Evolutionary conservation across 371 early-diverging fungal genomes (phyloP).

Genomic region (Fennellomyces sp.): DNA sequence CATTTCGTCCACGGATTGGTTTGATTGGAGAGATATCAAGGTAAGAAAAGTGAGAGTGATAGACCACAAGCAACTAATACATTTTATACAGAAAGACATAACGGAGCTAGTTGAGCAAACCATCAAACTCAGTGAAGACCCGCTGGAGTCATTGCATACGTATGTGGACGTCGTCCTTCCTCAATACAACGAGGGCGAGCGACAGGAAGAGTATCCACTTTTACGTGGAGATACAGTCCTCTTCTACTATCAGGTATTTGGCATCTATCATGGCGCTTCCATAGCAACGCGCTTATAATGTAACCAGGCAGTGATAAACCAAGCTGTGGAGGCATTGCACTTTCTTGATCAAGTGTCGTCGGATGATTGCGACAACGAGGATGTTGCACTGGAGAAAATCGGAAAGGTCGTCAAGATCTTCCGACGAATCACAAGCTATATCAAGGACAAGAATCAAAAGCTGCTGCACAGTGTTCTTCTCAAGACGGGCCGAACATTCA

Average conservation of each 20-base stretch:
- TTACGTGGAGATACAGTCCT: constrained; percentile 48
- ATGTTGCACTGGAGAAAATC: constrained; percentile 37
- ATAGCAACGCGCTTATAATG: not conserved
- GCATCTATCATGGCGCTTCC: no score
- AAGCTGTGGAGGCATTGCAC: constrained; percentile 46
- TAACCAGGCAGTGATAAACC: constrained; percentile 56
- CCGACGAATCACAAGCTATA: constrained; percentile 52
- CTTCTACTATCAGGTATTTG: constrained; percentile 51
- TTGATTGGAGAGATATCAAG: constrained; percentile 43
- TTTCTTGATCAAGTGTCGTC: constrained; percentile 39
- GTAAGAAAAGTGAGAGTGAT: constrained; percentile 16
- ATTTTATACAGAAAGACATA: constrained; percentile 32
- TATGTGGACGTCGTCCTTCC: constrained; percentile 51
- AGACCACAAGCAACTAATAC: not conserved
- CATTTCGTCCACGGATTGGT: constrained; percentile 36
- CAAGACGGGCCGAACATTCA: constrained; percentile 58
- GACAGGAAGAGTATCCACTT: constrained; percentile 47
- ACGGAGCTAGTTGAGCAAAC: constrained; percentile 42
- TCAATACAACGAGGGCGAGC: constrained; percentile 39
- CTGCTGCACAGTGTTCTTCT: constrained; percentile 53
- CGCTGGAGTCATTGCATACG: constrained; percentile 42
- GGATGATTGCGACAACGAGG: constrained; percentile 36
- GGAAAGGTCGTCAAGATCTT: constrained; percentile 54
- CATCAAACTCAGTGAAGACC: constrained; percentile 45
- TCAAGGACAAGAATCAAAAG: constrained; percentile 59